Base-by-base conservation (phyloP, 2,329 filamentous ascomycete species). In the Escovopsis sp. region DNA sequence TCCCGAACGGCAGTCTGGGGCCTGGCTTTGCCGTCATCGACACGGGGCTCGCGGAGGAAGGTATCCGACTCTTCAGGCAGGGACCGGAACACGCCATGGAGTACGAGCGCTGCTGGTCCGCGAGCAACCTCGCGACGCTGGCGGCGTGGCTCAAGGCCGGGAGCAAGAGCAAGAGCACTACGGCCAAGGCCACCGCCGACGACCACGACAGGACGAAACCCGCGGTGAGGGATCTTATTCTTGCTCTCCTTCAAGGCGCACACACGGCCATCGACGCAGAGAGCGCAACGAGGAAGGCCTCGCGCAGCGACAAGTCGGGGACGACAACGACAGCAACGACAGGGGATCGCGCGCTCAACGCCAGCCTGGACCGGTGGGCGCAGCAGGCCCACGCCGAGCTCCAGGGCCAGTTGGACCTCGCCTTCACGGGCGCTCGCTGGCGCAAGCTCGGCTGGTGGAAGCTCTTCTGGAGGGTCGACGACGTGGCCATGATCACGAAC, bases 401-500 rank as follows among this genome's bases (percentile, higher is more conserved):
- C 7, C 82, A 85, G 42, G 70, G 79, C 34, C 72, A 86, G 45
- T 71, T 94, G 2, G 79, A 88, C 43, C 60, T 73, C 31, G 86
- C 84, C 0, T 88, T 94, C 46, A 64, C 70, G 0, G 76, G 81
- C n/a, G 67, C 62, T 14, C 67, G 76, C 27, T 94, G 88, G 88
- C 71, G 74, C 18, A 79, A 81, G 42, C 64, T 94, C 4, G 70
- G 76, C 13, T 96, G 88, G 87, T 94, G 85, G 80, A 93, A 93
- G 54, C 68, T 96, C 0, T 86, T 94, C 52, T 94, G 86, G 86
- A 76, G 85, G 15, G 86, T 90, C 17, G 88, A 96, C 51, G 88
- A 94, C 48, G 84, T 94, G 10, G 74, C 76, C 3, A 80, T 88
- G 68, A 76, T 94, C 36, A 77, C 81, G 3, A 73, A 76, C 1